phyloP scores from a whole-genome alignment of 495 filamentous ascomycete species.

The Friedmanniomyces endolithicus region DNA sequence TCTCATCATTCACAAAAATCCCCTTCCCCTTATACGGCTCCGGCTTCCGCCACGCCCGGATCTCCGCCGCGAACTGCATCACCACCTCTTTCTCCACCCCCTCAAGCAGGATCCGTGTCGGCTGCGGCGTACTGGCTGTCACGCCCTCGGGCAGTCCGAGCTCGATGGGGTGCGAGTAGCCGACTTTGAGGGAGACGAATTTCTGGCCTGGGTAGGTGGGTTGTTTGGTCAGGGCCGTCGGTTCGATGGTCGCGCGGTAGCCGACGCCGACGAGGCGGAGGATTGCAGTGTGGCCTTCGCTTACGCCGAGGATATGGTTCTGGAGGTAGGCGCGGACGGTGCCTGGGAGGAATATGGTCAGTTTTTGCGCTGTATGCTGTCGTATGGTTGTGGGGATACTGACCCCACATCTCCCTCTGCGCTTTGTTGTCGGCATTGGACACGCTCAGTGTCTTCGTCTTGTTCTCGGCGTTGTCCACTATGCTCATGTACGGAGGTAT shows the following conservation, averaged over 20 bases:
- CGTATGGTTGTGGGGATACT: conserved; percentile 24
- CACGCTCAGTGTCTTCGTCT: conserved; percentile 54
- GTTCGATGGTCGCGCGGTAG: conserved; percentile 78
- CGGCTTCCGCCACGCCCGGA: conserved; percentile 75
- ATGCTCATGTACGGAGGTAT: conserved; percentile 65
- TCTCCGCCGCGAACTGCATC: conserved; percentile 79
- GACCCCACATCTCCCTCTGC: conserved; percentile 98
- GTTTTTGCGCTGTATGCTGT: background rate
- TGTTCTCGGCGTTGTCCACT: conserved; percentile 44
- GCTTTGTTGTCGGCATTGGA: conserved; percentile 48
- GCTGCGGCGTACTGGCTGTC: conserved; percentile 77
- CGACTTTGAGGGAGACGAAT: conserved; percentile 85
- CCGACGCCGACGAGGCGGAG: conserved; percentile 91
- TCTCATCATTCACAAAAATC: conserved; percentile 94
- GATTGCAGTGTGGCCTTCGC: conserved; percentile 89
- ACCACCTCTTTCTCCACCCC: conserved; percentile 72
- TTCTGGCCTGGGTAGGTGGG: conserved; percentile 66
- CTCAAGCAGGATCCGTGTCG: conserved; percentile 87
- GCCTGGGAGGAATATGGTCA: conserved; percentile 38
- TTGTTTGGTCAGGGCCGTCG: conserved; percentile 52
- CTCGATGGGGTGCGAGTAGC: conserved; percentile 91
- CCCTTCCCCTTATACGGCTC: conserved; percentile 99
- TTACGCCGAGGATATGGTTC: conserved; percentile 82
- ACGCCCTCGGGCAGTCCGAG: conserved; percentile 70
- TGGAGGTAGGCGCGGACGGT: conserved; percentile 80